Conservation (phyloP, 2,329 filamentous ascomycete species). For the Fusarium newnesense region DNA sequence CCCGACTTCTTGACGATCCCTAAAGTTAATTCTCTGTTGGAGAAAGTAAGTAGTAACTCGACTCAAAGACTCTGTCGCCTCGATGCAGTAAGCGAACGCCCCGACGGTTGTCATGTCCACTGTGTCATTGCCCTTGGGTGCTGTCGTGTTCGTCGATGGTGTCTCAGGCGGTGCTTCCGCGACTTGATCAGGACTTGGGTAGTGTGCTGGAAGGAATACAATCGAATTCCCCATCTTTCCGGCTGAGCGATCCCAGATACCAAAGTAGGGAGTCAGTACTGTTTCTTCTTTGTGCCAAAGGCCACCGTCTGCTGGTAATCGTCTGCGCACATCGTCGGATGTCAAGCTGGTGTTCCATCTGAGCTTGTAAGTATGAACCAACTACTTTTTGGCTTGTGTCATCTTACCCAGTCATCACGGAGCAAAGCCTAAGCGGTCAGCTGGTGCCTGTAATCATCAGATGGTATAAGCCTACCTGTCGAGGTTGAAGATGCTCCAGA, state of each 20-base stretch:
- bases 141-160: neutral
- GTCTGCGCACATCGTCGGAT: conserved; percentile 45
- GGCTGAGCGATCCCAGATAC: conserved; percentile 56
- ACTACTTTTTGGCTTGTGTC: too few relatives aligned
- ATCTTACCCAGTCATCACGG: conserved; percentile 30
- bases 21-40: conserved; percentile 54
- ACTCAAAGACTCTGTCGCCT: conserved; percentile 58
- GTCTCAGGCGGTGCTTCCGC: conserved; percentile 24
- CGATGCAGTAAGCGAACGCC: conserved; percentile 58
- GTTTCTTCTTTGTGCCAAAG: conserved; percentile 53
- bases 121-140: neutral
- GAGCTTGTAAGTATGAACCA: neutral
- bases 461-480: conserved; percentile 37
- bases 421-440: conserved; percentile 21
- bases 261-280: conserved; percentile 55
- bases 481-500: conserved; percentile 48
- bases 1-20: conserved; percentile 52
- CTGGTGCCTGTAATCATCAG: fast-evolving
- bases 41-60: conserved; percentile 58
- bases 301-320: conserved; percentile 52
- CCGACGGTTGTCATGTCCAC: conserved; percentile 53
- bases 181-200: conserved; percentile 39
- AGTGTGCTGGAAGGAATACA: conserved; percentile 50
- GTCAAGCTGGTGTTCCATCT: conserved; percentile 50
- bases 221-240: conserved; percentile 54